Base-by-base conservation (phyloP, 305 asterid species). In the Euphrasia arctica region DNA sequence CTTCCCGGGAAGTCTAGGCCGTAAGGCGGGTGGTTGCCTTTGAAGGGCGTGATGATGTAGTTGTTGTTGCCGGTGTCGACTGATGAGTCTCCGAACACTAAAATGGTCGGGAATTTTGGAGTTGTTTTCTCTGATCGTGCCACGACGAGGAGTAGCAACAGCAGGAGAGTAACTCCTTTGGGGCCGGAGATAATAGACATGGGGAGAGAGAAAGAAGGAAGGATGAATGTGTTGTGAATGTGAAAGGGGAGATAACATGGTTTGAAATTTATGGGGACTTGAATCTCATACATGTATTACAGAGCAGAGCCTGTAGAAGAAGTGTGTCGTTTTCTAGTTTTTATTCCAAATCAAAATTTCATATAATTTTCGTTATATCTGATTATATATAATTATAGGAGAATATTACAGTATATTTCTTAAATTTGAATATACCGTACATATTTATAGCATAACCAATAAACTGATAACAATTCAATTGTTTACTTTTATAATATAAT, bases 21-120 rank as follows among this genome's bases (percentile, higher is more conserved):
- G 41, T 89, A 89, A 0, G 95, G 96, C 2, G 6, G 74, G 66
- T 89, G 92, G 56, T 89, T 34, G 47, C 85, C 93, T 64, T 60
- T 72, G 65, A 83, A 71, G 2, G 70, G 28, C 0, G 91, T 86
- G 9, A n/a, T 1, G 31, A 89, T 70, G 81, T 78, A 87, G 74
- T 89, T 86, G 78, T 86, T 89, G 75, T 84, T 82, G 60, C 96
- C 92, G 0, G 89, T 70, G 55, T 88, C 95, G 0, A 86, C 90
- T 0, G 87, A 75, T 9, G 93, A 89, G 52, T 86, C 95, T 0
- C 96, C 96, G 60, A 84, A 89, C 1, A 78, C 80, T 5, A 86
- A 81, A 61, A 89, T 77, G 29, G 93, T 76, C 18, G 89, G 70
- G 66, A 84, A 81, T 28, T 60, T 72, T 4, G 72, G 78, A 15